Evolutionary conservation across 1,284 basidiomycete genomes (phyloP).

Genomic region (Laetiporus sulphureus): DNA sequence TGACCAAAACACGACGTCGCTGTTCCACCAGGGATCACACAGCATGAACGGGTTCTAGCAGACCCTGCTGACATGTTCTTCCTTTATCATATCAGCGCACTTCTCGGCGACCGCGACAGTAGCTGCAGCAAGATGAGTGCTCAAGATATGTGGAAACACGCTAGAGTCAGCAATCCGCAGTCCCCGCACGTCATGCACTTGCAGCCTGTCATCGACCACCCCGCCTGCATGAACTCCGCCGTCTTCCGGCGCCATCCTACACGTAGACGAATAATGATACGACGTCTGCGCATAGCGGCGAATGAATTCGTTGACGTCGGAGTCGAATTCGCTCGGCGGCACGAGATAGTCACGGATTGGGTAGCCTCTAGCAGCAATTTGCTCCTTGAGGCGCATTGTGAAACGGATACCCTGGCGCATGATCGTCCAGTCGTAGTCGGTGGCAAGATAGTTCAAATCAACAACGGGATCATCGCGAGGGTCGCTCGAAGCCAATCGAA

Average conservation of each 20-base stretch:
- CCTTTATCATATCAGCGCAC: slow-evolving; percentile 19
- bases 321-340: slow-evolving; percentile 17
- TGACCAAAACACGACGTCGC: too few relatives aligned
- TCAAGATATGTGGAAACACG: slow-evolving; percentile 31
- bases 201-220: slow-evolving; percentile 37
- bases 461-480: slow-evolving; percentile 22
- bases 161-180: slow-evolving; percentile 35
- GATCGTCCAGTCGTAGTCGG: too few relatives aligned
- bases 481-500: slow-evolving; percentile 26
- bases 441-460: too few relatives aligned
- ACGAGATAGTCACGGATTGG: slow-evolving; percentile 22
- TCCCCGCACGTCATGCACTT: slow-evolving; percentile 40
- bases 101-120: slow-evolving; percentile 31
- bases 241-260: slow-evolving; percentile 31
- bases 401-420: too few relatives aligned
- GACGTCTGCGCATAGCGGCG: slow-evolving; percentile 20
- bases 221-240: slow-evolving; percentile 7
- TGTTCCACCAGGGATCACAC: too few relatives aligned
- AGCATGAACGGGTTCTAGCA: too few relatives aligned
- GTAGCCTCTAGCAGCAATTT: slow-evolving; percentile 26
- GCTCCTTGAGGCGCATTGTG: slow-evolving; percentile 6
- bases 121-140: slow-evolving; percentile 30
- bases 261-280: slow-evolving; percentile 33
- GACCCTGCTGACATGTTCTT: too few relatives aligned
- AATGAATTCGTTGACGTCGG: slow-evolving; percentile 22